phyloP scores from a whole-genome alignment of 2,329 filamentous ascomycete genomes.

The Neofusicoccum sp. region DNA sequence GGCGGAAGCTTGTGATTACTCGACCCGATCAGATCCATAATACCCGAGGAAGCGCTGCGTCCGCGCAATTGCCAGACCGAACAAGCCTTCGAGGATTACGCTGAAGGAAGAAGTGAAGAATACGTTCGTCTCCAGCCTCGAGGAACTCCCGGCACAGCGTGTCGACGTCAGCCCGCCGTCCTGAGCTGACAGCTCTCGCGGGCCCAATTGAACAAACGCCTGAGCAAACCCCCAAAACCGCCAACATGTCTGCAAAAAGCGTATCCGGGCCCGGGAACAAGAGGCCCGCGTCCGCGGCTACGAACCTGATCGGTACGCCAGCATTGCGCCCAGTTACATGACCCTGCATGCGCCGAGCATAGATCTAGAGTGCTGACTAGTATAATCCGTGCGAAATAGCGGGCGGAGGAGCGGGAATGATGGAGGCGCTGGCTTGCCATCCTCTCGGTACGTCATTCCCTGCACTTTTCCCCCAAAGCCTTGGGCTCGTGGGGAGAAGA shows the following conservation, averaged over 20 bases:
- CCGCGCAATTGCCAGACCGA: conserved; percentile 1
- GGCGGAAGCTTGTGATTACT: neutral
- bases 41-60: neutral
- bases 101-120: too few species aligned
- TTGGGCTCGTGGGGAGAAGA: neutral
- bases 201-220: neutral
- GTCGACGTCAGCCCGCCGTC: neutral
- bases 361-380: neutral
- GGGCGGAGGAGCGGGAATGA: conserved; percentile 97
- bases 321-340: conserved; percentile 4
- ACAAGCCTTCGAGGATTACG: too few species aligned
- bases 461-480: neutral
- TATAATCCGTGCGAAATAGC: conserved; percentile 56
- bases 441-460: conserved; percentile 70
- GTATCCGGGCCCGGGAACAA: conserved; percentile 63
- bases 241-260: conserved; percentile 62
- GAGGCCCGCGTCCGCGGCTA: conserved; percentile 81
- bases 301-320: conserved; percentile 81
- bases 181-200: neutral
- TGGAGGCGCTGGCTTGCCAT: conserved; percentile 96
- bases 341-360: neutral
- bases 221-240: neutral
- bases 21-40: neutral
- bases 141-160: too few species aligned
- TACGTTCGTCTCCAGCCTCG: too few species aligned